Percentiles rank a stretch among this genome's conserved stretches.
Conservation (phyloP, 495 filamentous ascomycete genomes). For the Xylaria intraflava region DNA sequence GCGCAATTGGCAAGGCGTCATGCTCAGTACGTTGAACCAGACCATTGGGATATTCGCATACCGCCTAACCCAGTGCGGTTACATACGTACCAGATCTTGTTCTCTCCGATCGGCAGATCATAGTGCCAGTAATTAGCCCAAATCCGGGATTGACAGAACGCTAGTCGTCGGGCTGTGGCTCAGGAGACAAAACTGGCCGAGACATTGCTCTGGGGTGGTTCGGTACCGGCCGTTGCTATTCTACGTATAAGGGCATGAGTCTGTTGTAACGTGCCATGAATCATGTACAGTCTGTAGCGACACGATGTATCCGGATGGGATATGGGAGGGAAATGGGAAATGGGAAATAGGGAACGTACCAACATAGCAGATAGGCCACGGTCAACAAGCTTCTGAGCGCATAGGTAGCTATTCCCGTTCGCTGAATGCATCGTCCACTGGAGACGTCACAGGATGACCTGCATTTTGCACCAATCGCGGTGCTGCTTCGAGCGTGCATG, state of each 20-base stretch:
- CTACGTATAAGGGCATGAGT: too few relatives aligned
- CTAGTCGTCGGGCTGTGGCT: not conserved
- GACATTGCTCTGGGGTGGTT: not conserved
- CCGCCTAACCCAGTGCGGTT: too few relatives aligned
- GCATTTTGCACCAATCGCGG: too few relatives aligned
- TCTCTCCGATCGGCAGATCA: slow-evolving; percentile 5
- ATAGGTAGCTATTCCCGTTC: not conserved
- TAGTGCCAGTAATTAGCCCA: not conserved
- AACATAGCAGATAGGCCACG: too few relatives aligned
- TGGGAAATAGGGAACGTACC: too few relatives aligned
- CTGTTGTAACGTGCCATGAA: too few relatives aligned
- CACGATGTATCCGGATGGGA: too few relatives aligned
- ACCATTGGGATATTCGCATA: not conserved
- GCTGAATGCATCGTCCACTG: not conserved
- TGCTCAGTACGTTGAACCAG: not conserved
- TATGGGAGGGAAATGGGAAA: too few relatives aligned
- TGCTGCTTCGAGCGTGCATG: too few relatives aligned
- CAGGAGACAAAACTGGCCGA: not conserved
- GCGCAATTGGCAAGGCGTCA: not conserved
- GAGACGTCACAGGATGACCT: not conserved
- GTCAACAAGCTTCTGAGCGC: too few relatives aligned
- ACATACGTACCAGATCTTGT: slow-evolving; percentile 4
- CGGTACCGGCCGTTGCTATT: not conserved
- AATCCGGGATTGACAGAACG: not conserved
- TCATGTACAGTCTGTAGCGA: too few relatives aligned